Evolutionary conservation across 768 basidiomycete species (phyloP).

Genomic region (Tephrocybe sp.): DNA sequence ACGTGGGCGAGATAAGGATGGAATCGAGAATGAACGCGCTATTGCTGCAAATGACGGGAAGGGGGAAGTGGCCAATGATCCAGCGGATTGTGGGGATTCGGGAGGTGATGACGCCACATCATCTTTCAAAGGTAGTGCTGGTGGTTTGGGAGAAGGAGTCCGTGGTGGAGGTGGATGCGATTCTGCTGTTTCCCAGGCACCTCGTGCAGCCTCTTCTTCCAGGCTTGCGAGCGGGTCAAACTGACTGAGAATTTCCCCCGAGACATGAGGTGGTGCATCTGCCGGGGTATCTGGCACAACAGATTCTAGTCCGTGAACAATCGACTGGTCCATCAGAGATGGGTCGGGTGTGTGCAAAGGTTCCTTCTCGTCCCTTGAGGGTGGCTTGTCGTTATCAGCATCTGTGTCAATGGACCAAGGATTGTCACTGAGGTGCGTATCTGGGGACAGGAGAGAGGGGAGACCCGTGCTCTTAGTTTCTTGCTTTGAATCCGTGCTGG

Average conservation of each 20-base stretch:
- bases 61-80: slow-evolving; percentile 35
- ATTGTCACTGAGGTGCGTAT: slow-evolving; percentile 27
- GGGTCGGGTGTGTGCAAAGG: slow-evolving; percentile 41
- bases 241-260: slow-evolving; percentile 50
- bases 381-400: slow-evolving; percentile 15
- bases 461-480: not conserved
- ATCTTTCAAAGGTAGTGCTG: slow-evolving; percentile 37
- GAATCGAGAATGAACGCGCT: slow-evolving; percentile 62
- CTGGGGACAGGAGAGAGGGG: slow-evolving; percentile 5
- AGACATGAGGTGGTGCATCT: slow-evolving; percentile 22
- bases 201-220: slow-evolving; percentile 57
- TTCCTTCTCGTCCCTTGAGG: slow-evolving; percentile 18
- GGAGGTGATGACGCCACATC: slow-evolving; percentile 23
- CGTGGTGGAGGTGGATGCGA: slow-evolving; percentile 55
- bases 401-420: slow-evolving; percentile 37
- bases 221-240: slow-evolving; percentile 66
- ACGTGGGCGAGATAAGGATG: slow-evolving; percentile 44
- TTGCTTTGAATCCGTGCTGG: not conserved
- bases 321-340: slow-evolving; percentile 37
- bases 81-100: slow-evolving; percentile 24
- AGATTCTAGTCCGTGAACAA: slow-evolving; percentile 35
- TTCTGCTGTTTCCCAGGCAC: slow-evolving; percentile 64
- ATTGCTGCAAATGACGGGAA: slow-evolving; percentile 68
- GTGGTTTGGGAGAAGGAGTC: slow-evolving; percentile 34
- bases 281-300: slow-evolving; percentile 16